Evolutionary conservation across 305 asterid species (phyloP).

Genomic region (Solanum chacoense): DNA sequence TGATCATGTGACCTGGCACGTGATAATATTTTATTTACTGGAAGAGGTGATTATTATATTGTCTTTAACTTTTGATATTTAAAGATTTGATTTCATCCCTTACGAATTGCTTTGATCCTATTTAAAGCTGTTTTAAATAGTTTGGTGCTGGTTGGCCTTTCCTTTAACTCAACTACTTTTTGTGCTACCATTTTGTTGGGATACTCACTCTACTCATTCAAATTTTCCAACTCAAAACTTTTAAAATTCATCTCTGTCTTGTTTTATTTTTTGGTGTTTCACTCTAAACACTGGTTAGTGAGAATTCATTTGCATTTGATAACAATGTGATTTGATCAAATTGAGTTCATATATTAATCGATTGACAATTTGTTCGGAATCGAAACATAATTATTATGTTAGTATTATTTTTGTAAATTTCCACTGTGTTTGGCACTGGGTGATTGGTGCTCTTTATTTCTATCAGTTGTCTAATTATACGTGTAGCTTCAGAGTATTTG

Average conservation of each 20-base stretch:
- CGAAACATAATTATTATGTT: background rate
- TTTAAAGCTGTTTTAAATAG: background rate
- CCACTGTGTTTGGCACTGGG: background rate
- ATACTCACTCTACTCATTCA: background rate
- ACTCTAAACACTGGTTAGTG: background rate
- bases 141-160: background rate
- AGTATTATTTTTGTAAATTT: background rate
- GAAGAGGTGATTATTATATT: constrained; percentile 14
- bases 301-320: background rate
- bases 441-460: background rate
- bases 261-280: background rate
- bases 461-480: background rate
- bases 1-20: constrained; percentile 47
- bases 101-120: constrained; percentile 6
- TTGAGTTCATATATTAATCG: background rate
- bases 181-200: background rate
- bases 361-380: background rate
- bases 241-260: background rate
- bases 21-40: constrained; percentile 29
- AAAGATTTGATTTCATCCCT: background rate
- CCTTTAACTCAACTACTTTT: background rate
- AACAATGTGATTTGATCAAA: background rate
- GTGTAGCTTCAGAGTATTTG: background rate
- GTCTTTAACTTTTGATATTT: background rate
- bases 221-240: background rate